Conservation (phyloP, 139 green algal species). For the Chlorella sp. region DNA sequence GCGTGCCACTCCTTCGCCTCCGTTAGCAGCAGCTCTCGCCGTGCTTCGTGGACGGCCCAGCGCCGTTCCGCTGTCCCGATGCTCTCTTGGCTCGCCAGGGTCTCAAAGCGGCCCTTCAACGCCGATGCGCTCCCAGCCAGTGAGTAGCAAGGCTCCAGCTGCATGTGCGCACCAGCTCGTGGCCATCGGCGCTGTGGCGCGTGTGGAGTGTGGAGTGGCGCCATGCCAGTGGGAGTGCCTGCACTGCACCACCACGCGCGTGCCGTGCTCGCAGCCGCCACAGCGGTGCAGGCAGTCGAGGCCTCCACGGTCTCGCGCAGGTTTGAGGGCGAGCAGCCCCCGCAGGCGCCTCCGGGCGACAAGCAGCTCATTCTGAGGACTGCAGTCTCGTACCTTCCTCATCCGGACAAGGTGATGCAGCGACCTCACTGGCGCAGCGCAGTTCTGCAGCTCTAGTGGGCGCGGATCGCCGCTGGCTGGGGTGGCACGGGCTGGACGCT, state of each 20-base stretch:
- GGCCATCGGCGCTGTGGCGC: not conserved
- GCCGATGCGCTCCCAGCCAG: not conserved
- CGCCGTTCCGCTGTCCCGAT: too few relatives aligned
- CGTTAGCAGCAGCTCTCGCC: too few relatives aligned
- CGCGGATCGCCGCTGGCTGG: not conserved
- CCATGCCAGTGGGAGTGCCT: too few relatives aligned
- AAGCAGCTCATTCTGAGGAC: conserved; percentile 31
- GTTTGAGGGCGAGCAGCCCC: not conserved
- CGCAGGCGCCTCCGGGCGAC: not conserved
- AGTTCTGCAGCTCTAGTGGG: not conserved
- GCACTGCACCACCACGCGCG: too few relatives aligned
- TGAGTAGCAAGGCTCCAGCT: not conserved
- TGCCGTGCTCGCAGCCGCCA: not conserved
- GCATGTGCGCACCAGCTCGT: not conserved
- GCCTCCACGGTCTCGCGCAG: not conserved
- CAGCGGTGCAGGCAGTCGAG: conserved; percentile 1
- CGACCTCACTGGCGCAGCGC: not conserved
- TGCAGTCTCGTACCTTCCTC: conserved; percentile 51
- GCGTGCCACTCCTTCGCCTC: too few relatives aligned
- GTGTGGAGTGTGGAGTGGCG: too few relatives aligned
- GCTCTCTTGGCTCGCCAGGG: too few relatives aligned
- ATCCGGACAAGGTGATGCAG: conserved; percentile 65
- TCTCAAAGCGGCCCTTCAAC: not conserved
- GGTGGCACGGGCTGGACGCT: not conserved
- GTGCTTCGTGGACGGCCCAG: too few relatives aligned